A percentile compares a stretch with the other conserved stretches of the same genome.
phyloP scores from a whole-genome alignment of 1,139 yeast species.

The Scheffersomyces parashehatae region DNA sequence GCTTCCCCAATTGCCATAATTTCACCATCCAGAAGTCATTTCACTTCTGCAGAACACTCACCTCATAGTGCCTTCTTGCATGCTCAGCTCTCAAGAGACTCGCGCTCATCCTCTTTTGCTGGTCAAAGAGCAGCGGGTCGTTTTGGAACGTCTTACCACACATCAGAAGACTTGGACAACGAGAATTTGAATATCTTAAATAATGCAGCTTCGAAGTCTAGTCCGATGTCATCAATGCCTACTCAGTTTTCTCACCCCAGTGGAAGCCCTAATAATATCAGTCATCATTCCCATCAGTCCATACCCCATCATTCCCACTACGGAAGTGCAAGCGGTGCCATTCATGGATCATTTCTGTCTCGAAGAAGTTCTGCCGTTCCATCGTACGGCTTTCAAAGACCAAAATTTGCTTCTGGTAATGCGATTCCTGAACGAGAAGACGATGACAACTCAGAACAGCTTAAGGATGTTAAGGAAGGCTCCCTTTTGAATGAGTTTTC shows the following conservation, averaged over 20 bases:
- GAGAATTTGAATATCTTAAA: constrained; percentile 44
- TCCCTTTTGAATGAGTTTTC: not conserved
- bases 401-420: not conserved
- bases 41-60: not conserved
- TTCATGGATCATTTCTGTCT: constrained; percentile 19
- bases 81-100: not conserved
- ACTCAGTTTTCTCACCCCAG: constrained; percentile 3
- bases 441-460: constrained; percentile 12
- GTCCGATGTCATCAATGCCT: constrained; percentile 6
- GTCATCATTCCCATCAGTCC: constrained; percentile 7
- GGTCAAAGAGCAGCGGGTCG: not conserved
- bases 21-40: not conserved
- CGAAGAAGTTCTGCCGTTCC: constrained; percentile 21
- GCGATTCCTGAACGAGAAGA: constrained; percentile 1
- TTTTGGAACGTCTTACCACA: not conserved
- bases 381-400: not conserved
- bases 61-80: not conserved
- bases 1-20: not conserved
- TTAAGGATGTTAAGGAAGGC: not conserved
- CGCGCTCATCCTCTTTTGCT: not conserved
- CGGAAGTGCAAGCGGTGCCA: constrained; percentile 4
- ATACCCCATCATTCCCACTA: constrained; percentile 6
- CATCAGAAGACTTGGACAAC: constrained; percentile 34
- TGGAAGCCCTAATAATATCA: constrained; percentile 11
- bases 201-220: constrained; percentile 20